These are phyloP conservation scores for Panus rudis DNA, from an alignment of 768 basidiomycete species.

Conservation along the genomic window DNA sequence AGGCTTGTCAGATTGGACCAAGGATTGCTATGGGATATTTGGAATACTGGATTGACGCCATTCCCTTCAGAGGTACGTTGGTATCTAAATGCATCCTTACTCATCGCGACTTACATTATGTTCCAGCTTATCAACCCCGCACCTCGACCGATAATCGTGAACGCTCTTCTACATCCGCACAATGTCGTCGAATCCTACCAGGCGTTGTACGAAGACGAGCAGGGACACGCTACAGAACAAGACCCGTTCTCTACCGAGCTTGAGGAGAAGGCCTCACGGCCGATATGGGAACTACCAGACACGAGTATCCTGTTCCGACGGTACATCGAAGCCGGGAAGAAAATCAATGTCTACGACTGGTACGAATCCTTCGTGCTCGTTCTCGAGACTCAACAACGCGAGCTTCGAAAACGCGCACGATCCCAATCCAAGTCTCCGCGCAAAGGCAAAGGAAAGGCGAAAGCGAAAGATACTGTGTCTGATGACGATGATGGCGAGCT, in stretches of 20 bases:
- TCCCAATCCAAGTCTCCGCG: neutral
- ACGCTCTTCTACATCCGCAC: constrained; percentile 55
- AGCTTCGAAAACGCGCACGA: constrained; percentile 16
- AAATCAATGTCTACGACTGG: constrained; percentile 89
- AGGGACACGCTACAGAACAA: neutral
- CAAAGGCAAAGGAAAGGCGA: constrained; percentile 7
- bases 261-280: constrained; percentile 14
- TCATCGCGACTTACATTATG: neutral
- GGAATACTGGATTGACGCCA: constrained; percentile 60
- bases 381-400: constrained; percentile 48
- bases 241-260: constrained; percentile 3
- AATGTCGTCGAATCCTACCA: constrained; percentile 31
- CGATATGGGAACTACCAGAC: constrained; percentile 57
- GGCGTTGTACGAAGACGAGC: constrained; percentile 3
- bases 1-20: constrained; percentile 43
- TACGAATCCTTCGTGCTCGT: constrained; percentile 68
- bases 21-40: constrained; percentile 55
- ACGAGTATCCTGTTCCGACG: constrained; percentile 69
- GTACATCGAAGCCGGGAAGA: constrained; percentile 71
- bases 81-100: neutral
- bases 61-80: constrained; percentile 59
- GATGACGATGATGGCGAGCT: constrained; percentile 15
- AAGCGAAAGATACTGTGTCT: constrained; percentile 22
- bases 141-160: constrained; percentile 49
- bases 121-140: constrained; percentile 64